Evolutionary conservation across 2,329 filamentous ascomycete genomes (phyloP).

Genomic region (Penicillium sclerotiorum): DNA sequence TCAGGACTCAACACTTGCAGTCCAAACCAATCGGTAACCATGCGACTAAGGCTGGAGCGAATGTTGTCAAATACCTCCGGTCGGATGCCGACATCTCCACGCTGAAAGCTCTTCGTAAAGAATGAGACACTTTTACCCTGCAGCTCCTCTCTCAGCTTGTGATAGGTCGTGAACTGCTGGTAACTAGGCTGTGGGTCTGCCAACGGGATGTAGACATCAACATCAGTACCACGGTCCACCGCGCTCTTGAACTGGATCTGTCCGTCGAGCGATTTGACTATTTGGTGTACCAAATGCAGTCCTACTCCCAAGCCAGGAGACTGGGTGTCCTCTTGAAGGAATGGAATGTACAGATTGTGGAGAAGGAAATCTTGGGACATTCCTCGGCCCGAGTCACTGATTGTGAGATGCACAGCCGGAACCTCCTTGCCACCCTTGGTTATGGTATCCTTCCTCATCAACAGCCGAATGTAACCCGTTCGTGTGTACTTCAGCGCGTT

Average conservation of each 20-base stretch:
- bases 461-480: conserved; percentile 41
- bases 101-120: conserved; percentile 18
- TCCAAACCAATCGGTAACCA: conserved; percentile 24
- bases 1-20: conserved; percentile 15
- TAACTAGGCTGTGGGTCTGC: conserved; percentile 2
- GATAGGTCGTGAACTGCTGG: not conserved
- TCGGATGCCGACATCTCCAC: conserved; percentile 15
- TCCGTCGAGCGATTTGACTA: conserved; percentile 29
- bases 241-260: conserved; percentile 28
- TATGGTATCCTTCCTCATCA: conserved; percentile 19
- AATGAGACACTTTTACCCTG: conserved; percentile 18
- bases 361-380: conserved; percentile 31
- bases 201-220: conserved; percentile 21
- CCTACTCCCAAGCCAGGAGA: conserved; percentile 62
- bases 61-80: conserved; percentile 16
- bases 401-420: conserved; percentile 18
- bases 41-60: conserved; percentile 12
- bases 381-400: conserved; percentile 31
- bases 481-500: conserved; percentile 54
- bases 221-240: conserved; percentile 25
- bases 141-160: conserved; percentile 9
- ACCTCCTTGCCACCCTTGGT: conserved; percentile 5
- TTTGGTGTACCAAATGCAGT: conserved; percentile 57
- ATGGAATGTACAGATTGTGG: conserved; percentile 55
- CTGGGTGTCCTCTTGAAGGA: conserved; percentile 60